A percentile compares a stretch with the other conserved stretches of the same genome.
Conservation (phyloP, 768 basidiomycete species). For the Psilocybe azurescens region DNA sequence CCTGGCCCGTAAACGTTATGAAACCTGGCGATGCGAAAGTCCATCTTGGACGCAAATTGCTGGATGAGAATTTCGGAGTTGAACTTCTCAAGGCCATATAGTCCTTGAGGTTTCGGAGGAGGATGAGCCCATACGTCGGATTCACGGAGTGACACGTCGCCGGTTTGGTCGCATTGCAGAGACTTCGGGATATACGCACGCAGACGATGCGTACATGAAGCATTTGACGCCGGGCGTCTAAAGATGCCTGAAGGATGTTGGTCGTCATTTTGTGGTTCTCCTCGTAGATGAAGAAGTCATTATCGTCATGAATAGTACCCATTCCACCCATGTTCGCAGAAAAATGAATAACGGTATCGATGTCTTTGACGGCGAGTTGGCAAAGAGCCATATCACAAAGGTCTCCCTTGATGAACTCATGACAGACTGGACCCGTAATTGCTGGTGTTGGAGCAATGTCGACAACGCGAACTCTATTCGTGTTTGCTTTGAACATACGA, state of each 20-base stretch:
- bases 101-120: conserved; percentile 52
- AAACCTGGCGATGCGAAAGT: conserved; percentile 55
- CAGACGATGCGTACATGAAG: conserved; percentile 63
- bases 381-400: conserved; percentile 49
- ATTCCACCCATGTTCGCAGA: conserved; percentile 71
- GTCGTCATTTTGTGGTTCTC: conserved; percentile 56
- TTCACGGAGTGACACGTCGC: conserved; percentile 51
- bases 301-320: conserved; percentile 60
- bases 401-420: conserved; percentile 48
- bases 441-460: conserved; percentile 39
- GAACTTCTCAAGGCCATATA: conserved; percentile 67
- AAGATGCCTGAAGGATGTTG: conserved; percentile 48
- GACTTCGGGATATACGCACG: conserved; percentile 59
- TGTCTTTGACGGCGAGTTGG: conserved; percentile 39
- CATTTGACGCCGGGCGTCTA: conserved; percentile 39
- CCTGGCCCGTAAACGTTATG: conserved; percentile 65
- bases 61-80: conserved; percentile 50
- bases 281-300: conserved; percentile 53
- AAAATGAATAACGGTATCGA: conserved; percentile 56
- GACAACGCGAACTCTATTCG: conserved; percentile 44
- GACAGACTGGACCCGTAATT: conserved; percentile 26
- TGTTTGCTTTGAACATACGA: conserved; percentile 35
- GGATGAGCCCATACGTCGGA: conserved; percentile 44
- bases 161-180: conserved; percentile 37
- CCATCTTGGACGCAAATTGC: conserved; percentile 34